These are phyloP conservation scores for Dysphania ambrosioides DNA, from an alignment of 148 eudicot species.

Conservation along the genomic window DNA sequence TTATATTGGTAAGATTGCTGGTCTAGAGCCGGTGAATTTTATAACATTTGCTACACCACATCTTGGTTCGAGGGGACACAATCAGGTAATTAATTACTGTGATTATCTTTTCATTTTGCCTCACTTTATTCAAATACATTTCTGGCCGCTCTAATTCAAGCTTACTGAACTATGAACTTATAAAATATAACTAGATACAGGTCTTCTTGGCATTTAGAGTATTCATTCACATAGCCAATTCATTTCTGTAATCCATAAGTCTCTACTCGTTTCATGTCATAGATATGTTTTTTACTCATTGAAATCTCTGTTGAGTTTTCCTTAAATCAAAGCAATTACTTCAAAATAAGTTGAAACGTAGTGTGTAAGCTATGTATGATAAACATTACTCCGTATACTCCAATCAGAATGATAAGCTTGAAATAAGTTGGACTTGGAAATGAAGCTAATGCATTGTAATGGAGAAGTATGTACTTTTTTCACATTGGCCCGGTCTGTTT, in stretches of 20 bases:
- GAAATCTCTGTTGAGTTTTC: background rate
- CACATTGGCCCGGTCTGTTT: too few species aligned
- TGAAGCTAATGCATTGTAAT: background rate
- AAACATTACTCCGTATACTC: too few species aligned
- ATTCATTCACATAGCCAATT: background rate
- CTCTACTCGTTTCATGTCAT: background rate
- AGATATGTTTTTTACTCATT: background rate
- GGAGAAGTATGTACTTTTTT: too few species aligned
- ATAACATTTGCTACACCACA: slow-evolving; percentile 87
- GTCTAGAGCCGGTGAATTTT: slow-evolving; percentile 80
- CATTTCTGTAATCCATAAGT: background rate
- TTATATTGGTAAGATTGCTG: slow-evolving; percentile 59
- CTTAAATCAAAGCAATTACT: background rate
- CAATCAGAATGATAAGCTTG: too few species aligned
- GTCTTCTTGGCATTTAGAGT: background rate
- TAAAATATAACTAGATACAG: background rate
- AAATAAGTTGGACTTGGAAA: too few species aligned
- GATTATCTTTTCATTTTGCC: background rate
- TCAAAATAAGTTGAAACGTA: too few species aligned
- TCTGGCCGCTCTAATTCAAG: background rate
- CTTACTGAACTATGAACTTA: background rate
- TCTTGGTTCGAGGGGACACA: slow-evolving; percentile 88
- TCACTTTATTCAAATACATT: background rate
- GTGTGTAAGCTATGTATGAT: too few species aligned
- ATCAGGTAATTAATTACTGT: slow-evolving; percentile 47